A percentile compares a stretch with the other conserved stretches of the same genome.
These are phyloP conservation scores for Platismatia glauca DNA, from an alignment of 495 filamentous ascomycete species.

Conservation along the genomic window DNA sequence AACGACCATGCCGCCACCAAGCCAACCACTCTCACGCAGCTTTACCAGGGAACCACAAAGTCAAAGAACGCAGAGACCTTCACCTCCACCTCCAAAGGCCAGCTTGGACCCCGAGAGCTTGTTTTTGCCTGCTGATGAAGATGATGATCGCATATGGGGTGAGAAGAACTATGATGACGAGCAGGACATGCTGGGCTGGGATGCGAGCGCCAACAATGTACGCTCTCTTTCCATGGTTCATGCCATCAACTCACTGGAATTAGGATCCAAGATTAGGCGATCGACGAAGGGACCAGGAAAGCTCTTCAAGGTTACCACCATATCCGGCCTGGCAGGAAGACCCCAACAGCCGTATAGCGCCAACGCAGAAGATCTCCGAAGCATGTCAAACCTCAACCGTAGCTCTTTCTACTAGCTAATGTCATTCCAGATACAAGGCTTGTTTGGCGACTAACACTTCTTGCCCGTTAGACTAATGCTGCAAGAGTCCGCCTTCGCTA, in stretches of 20 bases:
- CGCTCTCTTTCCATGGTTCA: slow-evolving; percentile 18
- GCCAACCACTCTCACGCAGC: slow-evolving; percentile 29
- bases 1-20: slow-evolving; percentile 26
- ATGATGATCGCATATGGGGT: slow-evolving; percentile 66
- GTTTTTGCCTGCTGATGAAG: slow-evolving; percentile 65
- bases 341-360: slow-evolving; percentile 40
- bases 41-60: slow-evolving; percentile 17
- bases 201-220: slow-evolving; percentile 54
- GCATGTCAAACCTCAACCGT: slow-evolving; percentile 27
- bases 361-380: slow-evolving; percentile 59
- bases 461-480: background rate
- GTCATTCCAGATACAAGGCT: slow-evolving; percentile 3
- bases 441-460: slow-evolving; percentile 11
- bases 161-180: slow-evolving; percentile 62
- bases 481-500: background rate
- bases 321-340: slow-evolving; percentile 29
- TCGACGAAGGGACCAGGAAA: slow-evolving; percentile 27
- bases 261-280: slow-evolving; percentile 29
- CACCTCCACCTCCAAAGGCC: slow-evolving; percentile 46
- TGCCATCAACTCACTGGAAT: slow-evolving; percentile 17
- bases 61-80: slow-evolving; percentile 22
- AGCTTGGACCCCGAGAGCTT: slow-evolving; percentile 64
- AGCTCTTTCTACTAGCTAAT: slow-evolving; percentile 1
- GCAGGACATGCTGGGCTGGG: slow-evolving; percentile 74
- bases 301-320: slow-evolving; percentile 23